Evolutionary conservation across 73 alveolate species (phyloP), one percentile per base, ranked within the genome.

Genomic region (Halteria grandinella): DNA sequence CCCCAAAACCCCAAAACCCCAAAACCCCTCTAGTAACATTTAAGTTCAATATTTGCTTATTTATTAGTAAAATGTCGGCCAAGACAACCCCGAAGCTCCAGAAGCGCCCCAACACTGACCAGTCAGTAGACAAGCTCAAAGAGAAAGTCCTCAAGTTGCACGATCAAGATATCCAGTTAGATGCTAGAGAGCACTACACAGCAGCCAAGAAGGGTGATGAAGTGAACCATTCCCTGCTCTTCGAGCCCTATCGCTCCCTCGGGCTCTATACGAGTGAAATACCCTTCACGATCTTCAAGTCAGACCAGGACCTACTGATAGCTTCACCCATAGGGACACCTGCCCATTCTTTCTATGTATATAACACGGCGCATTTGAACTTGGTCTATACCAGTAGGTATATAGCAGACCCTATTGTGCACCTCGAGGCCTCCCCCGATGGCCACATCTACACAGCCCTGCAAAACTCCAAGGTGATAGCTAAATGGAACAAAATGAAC

Each of bases 161-260:
- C n/a, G n/a, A n/a, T n/a, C n/a, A n/a, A n/a, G n/a, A n/a, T n/a
- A n/a, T n/a, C n/a, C n/a, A n/a, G n/a, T n/a, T n/a, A n/a, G n/a
- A n/a, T n/a, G n/a, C n/a, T n/a, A n/a, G n/a, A n/a, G n/a, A n/a
- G n/a, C n/a, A n/a, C n/a, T n/a, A n/a, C n/a, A n/a, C n/a, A n/a
- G n/a, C n/a, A n/a, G n/a, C n/a, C n/a, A 50, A 40, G 62, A 55
- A 29, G 39, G 74, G 50, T 28, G 58, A 51, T 32, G 73, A 55
- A 45, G 59, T 63, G 34, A 75, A 33, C 23, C 84, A 79, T 63
- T 91, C 91, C 45, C 59, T 85, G 59, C 55, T 91, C 39, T 88
- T 91, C 25, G 97, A 91, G 53, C 97, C 97, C 6, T 91, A 64
- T 70, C 40, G 97, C 57, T 85, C 94, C n/a, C 53, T 91, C 36